phyloP scores from a whole-genome alignment of 192 early-diverging fungal genomes.

The Cetraspora pellucida region DNA sequence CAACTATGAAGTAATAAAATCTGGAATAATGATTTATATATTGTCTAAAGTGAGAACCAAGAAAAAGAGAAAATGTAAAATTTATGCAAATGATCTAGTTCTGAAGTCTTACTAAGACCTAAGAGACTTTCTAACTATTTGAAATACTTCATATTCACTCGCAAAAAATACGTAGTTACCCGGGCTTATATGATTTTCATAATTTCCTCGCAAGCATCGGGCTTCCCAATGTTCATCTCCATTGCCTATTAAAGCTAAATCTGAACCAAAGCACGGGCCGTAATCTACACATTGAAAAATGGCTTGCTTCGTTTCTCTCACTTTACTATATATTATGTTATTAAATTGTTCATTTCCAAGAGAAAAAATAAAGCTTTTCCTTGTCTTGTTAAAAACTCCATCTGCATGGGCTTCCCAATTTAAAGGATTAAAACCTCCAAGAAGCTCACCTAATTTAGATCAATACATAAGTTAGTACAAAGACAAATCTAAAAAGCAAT shows the following conservation, averaged over 20 bases:
- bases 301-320: not conserved
- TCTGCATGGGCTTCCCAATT: not conserved
- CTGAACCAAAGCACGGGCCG: not conserved
- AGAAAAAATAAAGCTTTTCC: slow-evolving; percentile 7
- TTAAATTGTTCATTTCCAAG: not conserved
- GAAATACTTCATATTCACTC: slow-evolving; percentile 14
- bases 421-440: slow-evolving; percentile 6
- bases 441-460: not conserved
- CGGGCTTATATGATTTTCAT: not conserved
- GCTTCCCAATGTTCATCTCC: not conserved
- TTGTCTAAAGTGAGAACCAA: too few relatives aligned
- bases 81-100: too few relatives aligned
- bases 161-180: not conserved
- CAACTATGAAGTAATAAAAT: too few relatives aligned
- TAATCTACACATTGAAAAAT: not conserved
- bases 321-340: not conserved
- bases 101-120: not conserved
- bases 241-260: not conserved
- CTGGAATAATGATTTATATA: too few relatives aligned
- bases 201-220: not conserved
- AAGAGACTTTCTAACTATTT: slow-evolving; percentile 17
- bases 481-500: too few relatives aligned
- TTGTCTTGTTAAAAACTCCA: not conserved
- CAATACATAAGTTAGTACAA: too few relatives aligned
- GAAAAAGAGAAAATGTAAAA: too few relatives aligned